Evolutionary conservation across 2,329 filamentous ascomycete species (phyloP).

Genomic region (Nectriaceae sp.): DNA sequence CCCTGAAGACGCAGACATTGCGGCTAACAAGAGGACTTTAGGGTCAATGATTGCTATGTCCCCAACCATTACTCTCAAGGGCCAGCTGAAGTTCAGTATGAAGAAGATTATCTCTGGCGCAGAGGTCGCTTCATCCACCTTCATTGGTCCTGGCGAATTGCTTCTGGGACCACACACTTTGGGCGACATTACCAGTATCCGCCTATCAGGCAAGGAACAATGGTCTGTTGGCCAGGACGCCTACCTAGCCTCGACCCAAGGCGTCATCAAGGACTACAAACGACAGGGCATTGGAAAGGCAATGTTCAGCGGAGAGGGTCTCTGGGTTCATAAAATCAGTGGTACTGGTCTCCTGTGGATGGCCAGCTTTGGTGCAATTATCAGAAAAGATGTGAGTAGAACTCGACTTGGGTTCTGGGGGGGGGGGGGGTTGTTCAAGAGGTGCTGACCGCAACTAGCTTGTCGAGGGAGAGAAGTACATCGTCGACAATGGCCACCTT

Average conservation of each 20-base stretch:
- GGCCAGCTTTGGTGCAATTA: slow-evolving; percentile 91
- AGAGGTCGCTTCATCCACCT: slow-evolving; percentile 77
- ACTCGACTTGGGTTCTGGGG: neutral
- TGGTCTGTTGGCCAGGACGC: slow-evolving; percentile 89
- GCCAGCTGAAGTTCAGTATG: slow-evolving; percentile 79
- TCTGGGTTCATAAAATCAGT: slow-evolving; percentile 86
- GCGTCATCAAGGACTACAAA: slow-evolving; percentile 86
- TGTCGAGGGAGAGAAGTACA: slow-evolving; percentile 77
- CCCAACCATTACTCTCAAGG: slow-evolving; percentile 80
- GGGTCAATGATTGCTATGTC: slow-evolving; percentile 96
- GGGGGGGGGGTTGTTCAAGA: neutral
- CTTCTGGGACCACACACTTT: slow-evolving; percentile 78
- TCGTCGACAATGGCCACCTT: slow-evolving; percentile 89
- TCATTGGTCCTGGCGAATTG: slow-evolving; percentile 87
- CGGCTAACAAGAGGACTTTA: slow-evolving; percentile 23
- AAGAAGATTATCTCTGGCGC: slow-evolving; percentile 88
- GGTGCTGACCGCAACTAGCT: slow-evolving; percentile 41
- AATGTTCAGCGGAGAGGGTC: slow-evolving; percentile 89
- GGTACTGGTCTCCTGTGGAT: slow-evolving; percentile 86
- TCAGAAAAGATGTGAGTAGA: slow-evolving; percentile 81
- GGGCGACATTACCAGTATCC: slow-evolving; percentile 83
- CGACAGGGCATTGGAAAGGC: slow-evolving; percentile 84
- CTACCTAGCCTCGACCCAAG: slow-evolving; percentile 82
- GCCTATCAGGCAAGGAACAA: slow-evolving; percentile 67
- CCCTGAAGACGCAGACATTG: neutral